Evolutionary conservation across 768 basidiomycete species (phyloP).

Genomic region (Pisolithus orientalis): DNA sequence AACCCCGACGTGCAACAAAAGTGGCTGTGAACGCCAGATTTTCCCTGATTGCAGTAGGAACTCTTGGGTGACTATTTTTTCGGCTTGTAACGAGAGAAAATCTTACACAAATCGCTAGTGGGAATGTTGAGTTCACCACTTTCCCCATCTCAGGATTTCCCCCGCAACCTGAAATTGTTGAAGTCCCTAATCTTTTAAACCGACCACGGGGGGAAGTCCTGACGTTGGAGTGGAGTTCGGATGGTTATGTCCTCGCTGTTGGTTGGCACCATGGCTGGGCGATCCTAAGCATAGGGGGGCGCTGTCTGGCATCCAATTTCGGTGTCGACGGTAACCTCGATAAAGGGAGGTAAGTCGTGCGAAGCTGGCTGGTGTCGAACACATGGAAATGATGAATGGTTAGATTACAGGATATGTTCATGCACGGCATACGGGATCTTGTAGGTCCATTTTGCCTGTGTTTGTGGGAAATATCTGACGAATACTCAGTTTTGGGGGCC

Average conservation of each 20-base stretch:
- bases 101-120: slow-evolving; percentile 33
- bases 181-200: slow-evolving; percentile 57
- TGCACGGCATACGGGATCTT: slow-evolving; percentile 70
- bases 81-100: background rate
- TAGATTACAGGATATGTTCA: slow-evolving; percentile 76
- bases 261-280: slow-evolving; percentile 91
- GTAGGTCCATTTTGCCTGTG: slow-evolving; percentile 36
- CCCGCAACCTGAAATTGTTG: slow-evolving; percentile 55
- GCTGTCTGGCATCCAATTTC: slow-evolving; percentile 76
- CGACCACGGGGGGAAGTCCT: slow-evolving; percentile 55
- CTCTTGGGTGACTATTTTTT: slow-evolving; percentile 42
- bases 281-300: slow-evolving; percentile 82
- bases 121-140: slow-evolving; percentile 57
- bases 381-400: slow-evolving; percentile 16
- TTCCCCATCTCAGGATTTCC: slow-evolving; percentile 61
- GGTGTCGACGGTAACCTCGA: slow-evolving; percentile 60
- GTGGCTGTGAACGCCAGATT: slow-evolving; percentile 75
- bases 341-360: slow-evolving; percentile 34
- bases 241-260: slow-evolving; percentile 91
- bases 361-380: background rate
- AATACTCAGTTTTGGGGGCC: slow-evolving; percentile 82
- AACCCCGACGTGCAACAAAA: slow-evolving; percentile 58
- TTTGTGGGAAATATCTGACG: slow-evolving; percentile 2
- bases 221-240: slow-evolving; percentile 86
- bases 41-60: slow-evolving; percentile 78